phyloP scores from a whole-genome alignment of 352 stramenopile species.

The Stramenopiles sp. region DNA sequence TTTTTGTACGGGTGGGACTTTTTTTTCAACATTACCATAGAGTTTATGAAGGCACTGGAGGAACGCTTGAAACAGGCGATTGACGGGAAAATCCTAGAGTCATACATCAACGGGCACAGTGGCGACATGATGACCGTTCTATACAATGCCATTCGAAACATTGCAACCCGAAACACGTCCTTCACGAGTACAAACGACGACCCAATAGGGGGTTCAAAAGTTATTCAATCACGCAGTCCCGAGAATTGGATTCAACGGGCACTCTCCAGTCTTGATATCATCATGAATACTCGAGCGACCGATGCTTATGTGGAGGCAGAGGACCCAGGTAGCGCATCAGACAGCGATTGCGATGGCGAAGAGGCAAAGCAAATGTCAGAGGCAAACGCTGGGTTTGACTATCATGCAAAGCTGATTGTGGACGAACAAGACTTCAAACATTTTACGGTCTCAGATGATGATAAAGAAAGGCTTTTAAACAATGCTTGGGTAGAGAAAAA shows the following conservation, averaged over 20 bases:
- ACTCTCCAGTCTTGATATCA: neutral
- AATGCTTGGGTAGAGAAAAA: neutral
- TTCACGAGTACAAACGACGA: neutral
- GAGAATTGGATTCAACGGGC: neutral
- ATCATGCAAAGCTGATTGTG: neutral
- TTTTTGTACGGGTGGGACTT: constrained; percentile 8
- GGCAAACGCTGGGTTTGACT: no score
- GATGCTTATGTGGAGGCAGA: no score
- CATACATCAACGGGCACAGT: neutral
- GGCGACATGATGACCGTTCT: neutral
- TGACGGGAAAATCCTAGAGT: neutral
- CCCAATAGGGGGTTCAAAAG: neutral
- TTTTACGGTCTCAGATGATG: neutral
- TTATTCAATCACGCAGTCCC: neutral
- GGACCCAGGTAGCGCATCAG: no score
- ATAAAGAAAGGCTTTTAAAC: neutral
- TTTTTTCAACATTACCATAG: constrained; percentile 12
- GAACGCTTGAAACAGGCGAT: neutral
- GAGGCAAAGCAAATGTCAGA: no score
- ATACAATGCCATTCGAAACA: neutral
- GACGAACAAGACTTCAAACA: neutral
- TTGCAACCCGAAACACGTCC: neutral
- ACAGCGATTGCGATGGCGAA: no score
- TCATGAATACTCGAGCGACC: neutral
- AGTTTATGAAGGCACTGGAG: neutral